Base-by-base conservation (phyloP, 2,329 filamentous ascomycete species). In the Bipolaris sorokiniana region DNA sequence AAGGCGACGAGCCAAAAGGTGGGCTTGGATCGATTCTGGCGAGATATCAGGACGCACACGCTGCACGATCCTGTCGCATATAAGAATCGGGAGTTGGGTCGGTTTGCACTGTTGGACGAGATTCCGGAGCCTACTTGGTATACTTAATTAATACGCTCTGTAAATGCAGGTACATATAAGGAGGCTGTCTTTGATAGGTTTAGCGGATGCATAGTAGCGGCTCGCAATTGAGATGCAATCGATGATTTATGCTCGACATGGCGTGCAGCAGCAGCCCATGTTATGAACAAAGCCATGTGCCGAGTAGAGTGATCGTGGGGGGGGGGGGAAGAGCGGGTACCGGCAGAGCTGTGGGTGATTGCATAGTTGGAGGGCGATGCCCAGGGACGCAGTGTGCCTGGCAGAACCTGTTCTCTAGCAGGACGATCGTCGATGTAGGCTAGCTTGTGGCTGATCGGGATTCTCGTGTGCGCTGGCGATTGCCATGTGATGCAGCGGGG, bases 11-110 rank as follows among this genome's bases (percentile, higher is more conserved):
- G 82, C 0, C 76, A 77, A 51, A 87, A 83, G 63, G 82, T 86
- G 1, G 86, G 85, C 0, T 73, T 90, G 56, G 87, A 89, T 75
- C 77, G 86, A 1, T 89, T 86, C 72, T 89, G 86, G 86, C 79
- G 87, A 44, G 86, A 90, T 66, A 76, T 89, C n/a, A 74, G 87
- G 5, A 88, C 86, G 4, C 87, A 90, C 73, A 84, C 82, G 0
- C 70, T 90, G 64, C 87, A 89, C 73, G 87, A 89, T 70, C 87
- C 86, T 0, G 86, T 89, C 26, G 84, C 86, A 22, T 89, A 88
- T 65, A 89, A 89, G 79, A 86, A 88, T 54, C 74, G 83, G 3
- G 86, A 89, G 72, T 64, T 88, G 49, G 86, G 86, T 0, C 74
- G 83, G 20, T 89, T 80, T 67, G 77, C 82, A 37, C 65, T 89